Evolutionary conservation across 441 rosid genomes (phyloP).

Genomic region (Gossypium schwendimanii): DNA sequence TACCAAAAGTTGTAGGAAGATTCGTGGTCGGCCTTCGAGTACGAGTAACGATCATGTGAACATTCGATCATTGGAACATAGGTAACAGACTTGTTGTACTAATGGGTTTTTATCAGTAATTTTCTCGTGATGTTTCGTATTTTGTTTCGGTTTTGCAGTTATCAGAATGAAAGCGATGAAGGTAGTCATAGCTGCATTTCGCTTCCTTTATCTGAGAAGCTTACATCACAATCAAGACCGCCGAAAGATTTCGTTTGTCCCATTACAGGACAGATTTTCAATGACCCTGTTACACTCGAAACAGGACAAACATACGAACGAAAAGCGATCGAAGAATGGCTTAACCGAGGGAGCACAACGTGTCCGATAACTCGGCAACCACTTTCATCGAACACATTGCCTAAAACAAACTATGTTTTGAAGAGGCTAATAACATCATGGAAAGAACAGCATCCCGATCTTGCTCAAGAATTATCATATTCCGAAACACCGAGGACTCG

Average conservation of each 20-base stretch:
- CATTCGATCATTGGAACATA: slow-evolving; percentile 24
- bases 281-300: slow-evolving; percentile 72
- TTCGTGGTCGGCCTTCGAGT: slow-evolving; percentile 15
- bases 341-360: slow-evolving; percentile 47
- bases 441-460: slow-evolving; percentile 62
- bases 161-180: slow-evolving; percentile 34
- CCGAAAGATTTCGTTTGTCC: slow-evolving; percentile 73
- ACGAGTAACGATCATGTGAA: slow-evolving; percentile 29
- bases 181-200: slow-evolving; percentile 42
- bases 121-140: neutral
- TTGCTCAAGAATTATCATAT: slow-evolving; percentile 49
- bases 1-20: slow-evolving; percentile 17
- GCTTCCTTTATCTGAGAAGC: slow-evolving; percentile 38
- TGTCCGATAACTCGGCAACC: slow-evolving; percentile 63
- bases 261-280: slow-evolving; percentile 52
- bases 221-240: slow-evolving; percentile 36
- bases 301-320: slow-evolving; percentile 71
- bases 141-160: slow-evolving; percentile 25
- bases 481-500: slow-evolving; percentile 47
- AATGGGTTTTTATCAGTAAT: neutral
- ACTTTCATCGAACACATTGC: slow-evolving; percentile 35
- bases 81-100: slow-evolving; percentile 11
- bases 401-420: slow-evolving; percentile 60
- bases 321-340: slow-evolving; percentile 72
- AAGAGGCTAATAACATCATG: slow-evolving; percentile 61